These are phyloP conservation scores for Priceomyces haplophilus DNA, from an alignment of 805 yeast species.

Conservation along the genomic window DNA sequence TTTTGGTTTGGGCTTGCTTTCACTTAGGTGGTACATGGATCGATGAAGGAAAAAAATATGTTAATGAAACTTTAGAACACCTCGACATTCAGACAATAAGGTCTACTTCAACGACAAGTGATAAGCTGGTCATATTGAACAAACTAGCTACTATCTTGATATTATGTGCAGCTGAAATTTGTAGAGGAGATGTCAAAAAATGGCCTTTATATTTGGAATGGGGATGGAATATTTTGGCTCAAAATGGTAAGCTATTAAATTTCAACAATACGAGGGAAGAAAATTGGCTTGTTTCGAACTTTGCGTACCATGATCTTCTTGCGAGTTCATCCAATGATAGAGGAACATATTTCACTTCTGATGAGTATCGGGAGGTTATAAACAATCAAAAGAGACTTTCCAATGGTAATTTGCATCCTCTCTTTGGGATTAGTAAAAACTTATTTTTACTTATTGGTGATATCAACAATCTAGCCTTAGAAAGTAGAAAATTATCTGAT, in stretches of 20 bases:
- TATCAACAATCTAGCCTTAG: slow-evolving; percentile 57
- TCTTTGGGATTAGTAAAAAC: slow-evolving; percentile 70
- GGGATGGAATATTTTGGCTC: slow-evolving; percentile 61
- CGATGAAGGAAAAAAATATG: slow-evolving; percentile 47
- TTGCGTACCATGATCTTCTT: slow-evolving; percentile 76
- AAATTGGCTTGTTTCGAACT: slow-evolving; percentile 72
- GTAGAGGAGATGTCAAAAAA: slow-evolving; percentile 74
- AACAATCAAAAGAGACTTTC: slow-evolving; percentile 31
- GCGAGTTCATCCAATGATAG: slow-evolving; percentile 59
- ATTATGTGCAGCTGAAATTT: slow-evolving; percentile 76
- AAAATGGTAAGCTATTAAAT: slow-evolving; percentile 61
- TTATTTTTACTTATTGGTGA: slow-evolving; percentile 67
- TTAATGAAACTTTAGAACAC: slow-evolving; percentile 45
- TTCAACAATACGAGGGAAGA: slow-evolving; percentile 53
- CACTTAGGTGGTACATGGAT: slow-evolving; percentile 47
- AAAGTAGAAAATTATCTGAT: slow-evolving; percentile 35
- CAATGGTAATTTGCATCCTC: slow-evolving; percentile 55
- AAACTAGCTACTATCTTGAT: slow-evolving; percentile 66
- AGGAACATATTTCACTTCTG: slow-evolving; percentile 62
- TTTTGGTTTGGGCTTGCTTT: slow-evolving; percentile 56
- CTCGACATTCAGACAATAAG: slow-evolving; percentile 30
- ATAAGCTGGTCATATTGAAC: slow-evolving; percentile 34
- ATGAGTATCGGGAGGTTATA: slow-evolving; percentile 56
- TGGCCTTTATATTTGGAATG: slow-evolving; percentile 67
- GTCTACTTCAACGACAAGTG: slow-evolving; percentile 12